Evolutionary conservation across 495 filamentous ascomycete species (phyloP), one percentile per base, ranked within the genome.

Genomic region (Talaromyces ruber): DNA sequence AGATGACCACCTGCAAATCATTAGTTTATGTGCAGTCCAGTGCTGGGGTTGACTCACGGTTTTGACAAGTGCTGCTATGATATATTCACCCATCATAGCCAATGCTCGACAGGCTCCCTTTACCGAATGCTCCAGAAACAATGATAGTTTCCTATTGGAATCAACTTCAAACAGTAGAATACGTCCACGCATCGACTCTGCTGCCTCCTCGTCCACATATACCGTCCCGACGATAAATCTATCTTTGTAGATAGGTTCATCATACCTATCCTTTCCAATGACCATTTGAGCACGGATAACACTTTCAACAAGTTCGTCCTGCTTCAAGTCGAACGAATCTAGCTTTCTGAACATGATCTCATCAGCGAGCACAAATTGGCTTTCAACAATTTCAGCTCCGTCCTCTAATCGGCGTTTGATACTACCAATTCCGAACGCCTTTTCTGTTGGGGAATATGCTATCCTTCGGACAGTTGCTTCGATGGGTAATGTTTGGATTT

Each of bases 201-300:
- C 70, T 9, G 71, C 70, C 12, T 79, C 79, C 34, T 93, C 86
- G 43, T 86, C 82, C 52, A 93, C 64, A 64, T 84, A 92, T 32
- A 88, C 86, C 14, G 95, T 97, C 8, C 94, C 94, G 2, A 97
- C 86, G 24, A 99, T 71, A 66, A 97, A 97, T 16, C 91, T 78
- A 68, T 98, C 94, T 30, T 76, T 77, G 25, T 54, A 64, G 7
- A 55, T 56, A 5, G 70, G 71, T 24, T 67, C 67, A 9, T 74
- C 72, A 55, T 76, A 64, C 2, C 81, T 83, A 32, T 78, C 81
- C 34, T 80, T 79, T 14, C 87, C 87, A 56, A 84, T 80, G 0
- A 78, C 74, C n/a, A 96, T 81, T 62, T 92, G 84, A 9, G 89
- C 89, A 37, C 91, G 84, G 58, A 93, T 86, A 4, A 94, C 87